Percentiles rank a stretch among this genome's conserved stretches.
These are phyloP conservation scores for Magnaporthiopsis rhizophila DNA, from an alignment of 2,329 filamentous ascomycete species.

Conservation along the genomic window DNA sequence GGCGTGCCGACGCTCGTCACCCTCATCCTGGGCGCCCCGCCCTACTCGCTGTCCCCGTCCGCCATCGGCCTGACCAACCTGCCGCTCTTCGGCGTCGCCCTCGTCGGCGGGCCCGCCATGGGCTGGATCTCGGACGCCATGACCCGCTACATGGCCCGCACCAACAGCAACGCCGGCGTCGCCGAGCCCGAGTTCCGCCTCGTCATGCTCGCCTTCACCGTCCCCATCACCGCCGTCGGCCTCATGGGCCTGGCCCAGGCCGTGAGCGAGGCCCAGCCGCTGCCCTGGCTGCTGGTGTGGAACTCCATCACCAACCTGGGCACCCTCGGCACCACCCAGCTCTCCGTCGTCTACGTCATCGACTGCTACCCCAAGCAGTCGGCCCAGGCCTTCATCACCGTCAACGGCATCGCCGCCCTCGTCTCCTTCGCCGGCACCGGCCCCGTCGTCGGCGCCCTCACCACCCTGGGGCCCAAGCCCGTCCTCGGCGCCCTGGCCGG, in stretches of 20 bases:
- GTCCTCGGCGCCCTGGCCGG: constrained; percentile 38
- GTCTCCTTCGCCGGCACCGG: background rate
- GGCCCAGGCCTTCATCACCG: constrained; percentile 7
- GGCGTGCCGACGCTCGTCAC: constrained; percentile 24
- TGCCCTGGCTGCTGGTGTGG: constrained; percentile 7
- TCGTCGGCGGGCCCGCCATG: constrained; percentile 3
- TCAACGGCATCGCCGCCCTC: background rate
- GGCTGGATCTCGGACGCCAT: constrained; percentile 1
- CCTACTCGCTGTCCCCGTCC: constrained; percentile 40
- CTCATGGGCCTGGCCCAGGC: constrained; percentile 4
- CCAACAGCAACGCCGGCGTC: constrained; percentile 5
- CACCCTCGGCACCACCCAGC: constrained; percentile 2
- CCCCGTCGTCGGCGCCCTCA: constrained; percentile 40
- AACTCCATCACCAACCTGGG: constrained; percentile 3
- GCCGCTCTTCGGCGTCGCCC: constrained; percentile 46
- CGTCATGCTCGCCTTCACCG: constrained; percentile 3
- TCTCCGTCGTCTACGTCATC: constrained; percentile 6
- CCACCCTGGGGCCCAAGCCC: constrained; percentile 4
- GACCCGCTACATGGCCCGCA: constrained; percentile 5
- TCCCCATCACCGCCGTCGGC: constrained; percentile 6
- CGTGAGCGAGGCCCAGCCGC: constrained; percentile 1
- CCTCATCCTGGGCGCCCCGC: constrained; percentile 44
- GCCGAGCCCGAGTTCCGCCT: constrained; percentile 9
- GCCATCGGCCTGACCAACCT: constrained; percentile 52
- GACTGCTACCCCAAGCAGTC: constrained; percentile 7